Percentiles rank a stretch among this genome's conserved stretches.
Conservation (phyloP, 78 protist genomes). For the Dictyostelium brefeldianum region DNA sequence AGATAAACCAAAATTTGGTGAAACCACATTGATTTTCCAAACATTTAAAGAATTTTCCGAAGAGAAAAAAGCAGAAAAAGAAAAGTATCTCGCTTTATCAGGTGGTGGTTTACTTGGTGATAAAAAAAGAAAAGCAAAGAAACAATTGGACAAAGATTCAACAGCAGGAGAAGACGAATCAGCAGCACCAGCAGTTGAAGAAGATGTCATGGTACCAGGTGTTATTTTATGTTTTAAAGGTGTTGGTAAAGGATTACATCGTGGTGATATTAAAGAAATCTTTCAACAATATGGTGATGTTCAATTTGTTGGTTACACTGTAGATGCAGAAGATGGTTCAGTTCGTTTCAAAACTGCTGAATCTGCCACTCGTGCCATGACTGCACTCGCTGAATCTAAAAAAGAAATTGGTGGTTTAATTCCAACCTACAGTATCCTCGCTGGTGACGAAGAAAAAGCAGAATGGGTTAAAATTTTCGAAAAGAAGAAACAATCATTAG, state of each 20-base stretch:
- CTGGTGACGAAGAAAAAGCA: slow-evolving; percentile 56
- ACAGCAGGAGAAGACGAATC: background rate
- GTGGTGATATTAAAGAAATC: slow-evolving; percentile 2
- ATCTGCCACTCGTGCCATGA: slow-evolving; percentile 31
- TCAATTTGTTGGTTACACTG: slow-evolving; percentile 7
- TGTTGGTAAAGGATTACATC: slow-evolving; percentile 8
- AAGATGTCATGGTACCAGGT: slow-evolving; percentile 20
- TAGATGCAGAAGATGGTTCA: background rate
- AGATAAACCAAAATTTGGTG: slow-evolving; percentile 53
- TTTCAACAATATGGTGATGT: slow-evolving; percentile 57
- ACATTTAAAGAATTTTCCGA: slow-evolving; percentile 32
- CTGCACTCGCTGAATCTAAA: slow-evolving; percentile 6
- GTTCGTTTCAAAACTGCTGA: slow-evolving; percentile 42
- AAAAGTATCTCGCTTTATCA: background rate
- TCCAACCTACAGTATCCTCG: slow-evolving; percentile 28
- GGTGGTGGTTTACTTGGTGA: background rate
- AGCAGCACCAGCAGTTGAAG: background rate
- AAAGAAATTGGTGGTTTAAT: slow-evolving; percentile 56
- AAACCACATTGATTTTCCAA: slow-evolving; percentile 15
- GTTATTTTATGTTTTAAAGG: slow-evolving; percentile 12
- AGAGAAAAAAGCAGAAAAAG: slow-evolving; percentile 23
- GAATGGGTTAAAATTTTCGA: slow-evolving; percentile 36
- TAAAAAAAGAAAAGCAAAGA: slow-evolving; percentile 23
- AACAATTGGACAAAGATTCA: background rate
- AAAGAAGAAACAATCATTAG: background rate